phyloP scores from a whole-genome alignment of 352 stramenopile genomes.

The Thalassiosira oceanica region DNA sequence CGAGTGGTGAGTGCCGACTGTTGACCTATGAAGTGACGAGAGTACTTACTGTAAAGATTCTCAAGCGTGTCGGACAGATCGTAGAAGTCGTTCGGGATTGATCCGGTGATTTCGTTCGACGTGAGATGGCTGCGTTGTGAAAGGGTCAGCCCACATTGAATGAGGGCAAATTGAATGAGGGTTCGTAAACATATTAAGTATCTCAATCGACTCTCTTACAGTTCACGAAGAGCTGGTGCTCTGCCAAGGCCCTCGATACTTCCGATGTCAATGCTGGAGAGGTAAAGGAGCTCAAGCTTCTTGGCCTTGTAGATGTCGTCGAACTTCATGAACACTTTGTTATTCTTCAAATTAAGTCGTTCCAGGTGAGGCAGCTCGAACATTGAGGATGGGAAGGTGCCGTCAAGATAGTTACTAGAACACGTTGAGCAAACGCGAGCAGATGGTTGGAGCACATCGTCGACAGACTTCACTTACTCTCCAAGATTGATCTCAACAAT shows the following conservation, averaged over 20 bases:
- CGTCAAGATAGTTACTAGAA: conserved; percentile 37
- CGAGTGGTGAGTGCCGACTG: not conserved
- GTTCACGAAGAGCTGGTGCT: conserved; percentile 38
- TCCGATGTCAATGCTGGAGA: conserved; percentile 59
- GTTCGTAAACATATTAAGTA: no score
- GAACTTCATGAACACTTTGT: conserved; percentile 48
- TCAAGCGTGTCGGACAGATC: conserved; percentile 49
- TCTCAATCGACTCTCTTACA: no score
- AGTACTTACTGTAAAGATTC: conserved; percentile 41
- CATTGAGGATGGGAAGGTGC: conserved; percentile 45
- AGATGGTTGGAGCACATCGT: no score
- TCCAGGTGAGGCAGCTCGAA: conserved; percentile 37
- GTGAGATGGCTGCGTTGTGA: conserved; percentile 50
- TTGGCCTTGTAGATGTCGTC: conserved; percentile 46
- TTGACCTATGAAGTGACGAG: not conserved
- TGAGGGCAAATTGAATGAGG: no score
- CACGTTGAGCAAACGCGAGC: not conserved
- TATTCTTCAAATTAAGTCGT: conserved; percentile 48
- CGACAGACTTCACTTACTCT: conserved; percentile 12
- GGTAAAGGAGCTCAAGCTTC: conserved; percentile 52
- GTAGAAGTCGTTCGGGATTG: conserved; percentile 50
- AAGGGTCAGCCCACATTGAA: no score
- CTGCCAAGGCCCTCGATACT: conserved; percentile 44
- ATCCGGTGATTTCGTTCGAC: conserved; percentile 39
- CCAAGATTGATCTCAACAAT: conserved; percentile 41